These are phyloP conservation scores for Magnolia changhungtana DNA, from an alignment of 164 flowering plant genomes.

Conservation along the genomic window DNA sequence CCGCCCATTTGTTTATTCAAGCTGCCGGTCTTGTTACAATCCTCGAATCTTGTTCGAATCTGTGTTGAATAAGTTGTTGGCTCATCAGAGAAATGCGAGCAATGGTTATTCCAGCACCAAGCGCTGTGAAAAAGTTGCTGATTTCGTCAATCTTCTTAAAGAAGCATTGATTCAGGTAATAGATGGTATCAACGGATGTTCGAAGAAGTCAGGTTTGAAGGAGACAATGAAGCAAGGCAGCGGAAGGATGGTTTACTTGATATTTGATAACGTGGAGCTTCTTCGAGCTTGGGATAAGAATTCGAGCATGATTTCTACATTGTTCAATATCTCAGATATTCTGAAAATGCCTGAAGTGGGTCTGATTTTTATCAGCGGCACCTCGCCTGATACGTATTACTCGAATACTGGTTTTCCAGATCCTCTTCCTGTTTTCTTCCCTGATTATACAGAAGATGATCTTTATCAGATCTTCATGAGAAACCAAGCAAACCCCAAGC, in stretches of 20 bases:
- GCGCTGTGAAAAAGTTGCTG: slow-evolving; percentile 79
- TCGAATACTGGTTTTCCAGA: slow-evolving; percentile 57
- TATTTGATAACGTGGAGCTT: slow-evolving; percentile 77
- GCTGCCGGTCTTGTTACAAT: slow-evolving; percentile 73
- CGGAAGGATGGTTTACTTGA: slow-evolving; percentile 78
- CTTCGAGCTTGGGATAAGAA: slow-evolving; percentile 82
- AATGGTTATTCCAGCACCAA: slow-evolving; percentile 72
- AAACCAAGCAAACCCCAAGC: slow-evolving; percentile 61
- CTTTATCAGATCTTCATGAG: slow-evolving; percentile 67
- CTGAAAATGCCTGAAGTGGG: slow-evolving; percentile 85
- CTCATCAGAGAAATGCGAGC: slow-evolving; percentile 47
- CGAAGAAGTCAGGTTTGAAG: slow-evolving; percentile 29
- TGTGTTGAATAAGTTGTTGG: slow-evolving; percentile 63
- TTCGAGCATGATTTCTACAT: slow-evolving; percentile 48
- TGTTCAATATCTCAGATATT: slow-evolving; percentile 57
- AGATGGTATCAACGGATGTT: slow-evolving; percentile 34
- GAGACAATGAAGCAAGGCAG: slow-evolving; percentile 23
- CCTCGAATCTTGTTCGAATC: slow-evolving; percentile 79
- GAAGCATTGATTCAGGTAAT: slow-evolving; percentile 55
- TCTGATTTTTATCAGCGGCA: slow-evolving; percentile 64
- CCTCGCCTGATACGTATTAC: slow-evolving; percentile 67
- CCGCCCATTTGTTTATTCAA: slow-evolving; percentile 83
- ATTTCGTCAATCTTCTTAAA: slow-evolving; percentile 66
- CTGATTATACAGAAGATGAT: slow-evolving; percentile 71
- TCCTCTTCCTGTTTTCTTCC: slow-evolving; percentile 63